A percentile compares a stretch with the other conserved stretches of the same genome.
These are phyloP conservation scores for Fusarium virguliforme DNA, from an alignment of 2,329 filamentous ascomycete species.

Conservation along the genomic window DNA sequence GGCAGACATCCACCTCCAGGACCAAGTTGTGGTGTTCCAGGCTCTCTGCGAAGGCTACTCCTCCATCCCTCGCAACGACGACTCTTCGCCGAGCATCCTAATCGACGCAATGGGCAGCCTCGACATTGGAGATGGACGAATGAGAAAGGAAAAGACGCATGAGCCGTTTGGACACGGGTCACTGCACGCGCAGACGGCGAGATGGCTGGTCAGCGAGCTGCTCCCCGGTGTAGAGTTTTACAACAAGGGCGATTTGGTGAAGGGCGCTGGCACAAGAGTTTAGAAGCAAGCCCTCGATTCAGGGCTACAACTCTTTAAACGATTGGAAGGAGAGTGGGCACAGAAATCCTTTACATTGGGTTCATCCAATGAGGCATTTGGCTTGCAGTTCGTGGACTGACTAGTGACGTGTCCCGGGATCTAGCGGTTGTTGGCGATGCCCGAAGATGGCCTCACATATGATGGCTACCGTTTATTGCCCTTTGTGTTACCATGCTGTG, in stretches of 20 bases:
- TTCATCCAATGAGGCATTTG: conserved; percentile 21
- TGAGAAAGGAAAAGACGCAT: conserved; percentile 62
- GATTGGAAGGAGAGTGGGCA: not conserved
- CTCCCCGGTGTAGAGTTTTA: conserved; percentile 67
- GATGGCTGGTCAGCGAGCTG: conserved; percentile 71
- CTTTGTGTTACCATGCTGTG: conserved; percentile 6
- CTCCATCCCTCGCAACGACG: conserved; percentile 59
- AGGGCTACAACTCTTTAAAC: not conserved
- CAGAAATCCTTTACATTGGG: not conserved
- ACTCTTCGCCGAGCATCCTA: conserved; percentile 38
- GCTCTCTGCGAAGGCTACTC: conserved; percentile 69
- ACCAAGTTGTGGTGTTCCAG: conserved; percentile 75
- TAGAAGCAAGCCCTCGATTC: conserved; percentile 8
- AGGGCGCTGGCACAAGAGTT: conserved; percentile 59
- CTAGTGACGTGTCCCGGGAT: conserved; percentile 34
- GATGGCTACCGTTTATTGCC: not conserved
- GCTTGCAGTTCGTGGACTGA: conserved; percentile 16
- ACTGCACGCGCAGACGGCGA: conserved; percentile 71
- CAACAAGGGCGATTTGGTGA: conserved; percentile 66
- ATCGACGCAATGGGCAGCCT: conserved; percentile 54
- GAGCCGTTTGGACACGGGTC: conserved; percentile 72
- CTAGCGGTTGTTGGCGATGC: not conserved
- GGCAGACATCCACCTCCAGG: conserved; percentile 72
- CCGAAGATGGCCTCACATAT: conserved; percentile 26
- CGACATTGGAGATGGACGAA: conserved; percentile 45